Percentiles rank a stretch among this genome's conserved stretches.
Conservation (phyloP, 2,329 filamentous ascomycete species). For the Ascochyta viciae-villosae region DNA sequence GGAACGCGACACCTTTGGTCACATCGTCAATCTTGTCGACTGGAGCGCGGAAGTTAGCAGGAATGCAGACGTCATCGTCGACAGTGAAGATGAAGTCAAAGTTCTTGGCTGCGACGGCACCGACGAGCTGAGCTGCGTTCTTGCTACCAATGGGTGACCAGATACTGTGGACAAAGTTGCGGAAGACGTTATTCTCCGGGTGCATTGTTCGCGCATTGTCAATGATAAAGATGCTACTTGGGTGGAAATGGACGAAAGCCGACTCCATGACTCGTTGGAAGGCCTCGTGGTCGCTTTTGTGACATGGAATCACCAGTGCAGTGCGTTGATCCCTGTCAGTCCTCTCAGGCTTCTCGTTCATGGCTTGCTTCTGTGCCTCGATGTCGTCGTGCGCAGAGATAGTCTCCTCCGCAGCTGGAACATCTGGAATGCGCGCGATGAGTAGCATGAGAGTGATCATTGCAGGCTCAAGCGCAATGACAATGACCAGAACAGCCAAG, state of each 20-base stretch:
- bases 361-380: constrained; percentile 9
- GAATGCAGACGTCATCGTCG: constrained; percentile 27
- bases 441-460: constrained; percentile 21
- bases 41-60: constrained; percentile 19
- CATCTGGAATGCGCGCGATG: constrained; percentile 3
- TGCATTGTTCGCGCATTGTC: constrained; percentile 22
- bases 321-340: constrained; percentile 9
- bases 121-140: constrained; percentile 28
- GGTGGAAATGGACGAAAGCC: constrained; percentile 21
- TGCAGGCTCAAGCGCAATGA: constrained; percentile 18
- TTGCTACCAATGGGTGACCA: constrained; percentile 29
- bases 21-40: constrained; percentile 21
- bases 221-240: constrained; percentile 23
- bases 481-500: constrained; percentile 26
- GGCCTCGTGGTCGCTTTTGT: constrained; percentile 17
- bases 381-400: constrained; percentile 5
- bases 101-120: constrained; percentile 21
- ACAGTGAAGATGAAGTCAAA: constrained; percentile 26
- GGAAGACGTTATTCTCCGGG: constrained; percentile 15
- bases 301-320: constrained; percentile 16
- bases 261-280: constrained; percentile 15
- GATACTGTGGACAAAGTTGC: constrained; percentile 23
- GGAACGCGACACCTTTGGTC: constrained; percentile 26
- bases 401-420: constrained; percentile 2
- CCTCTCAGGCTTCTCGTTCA: constrained; percentile 2